Percentiles rank a stretch among this genome's conserved stretches.
Evolutionary conservation across 2,329 filamentous ascomycete species (phyloP).

Genomic region (Hysterium pulicare): DNA sequence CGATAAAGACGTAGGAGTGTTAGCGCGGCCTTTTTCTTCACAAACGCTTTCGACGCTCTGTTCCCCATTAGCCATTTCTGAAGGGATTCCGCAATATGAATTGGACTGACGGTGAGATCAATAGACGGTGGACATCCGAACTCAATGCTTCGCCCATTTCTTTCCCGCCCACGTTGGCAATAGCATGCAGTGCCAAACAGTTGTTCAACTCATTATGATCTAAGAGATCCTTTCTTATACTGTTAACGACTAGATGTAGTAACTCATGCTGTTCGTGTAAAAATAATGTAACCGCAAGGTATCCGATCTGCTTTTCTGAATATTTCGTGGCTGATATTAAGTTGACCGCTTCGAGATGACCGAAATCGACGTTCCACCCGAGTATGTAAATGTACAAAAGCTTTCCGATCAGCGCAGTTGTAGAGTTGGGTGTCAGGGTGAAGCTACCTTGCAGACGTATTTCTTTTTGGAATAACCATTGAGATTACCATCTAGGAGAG

Average conservation of each 20-base stretch:
- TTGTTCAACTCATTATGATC: conserved; percentile 98
- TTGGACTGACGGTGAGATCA: conserved; percentile 84
- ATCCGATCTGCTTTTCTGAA: conserved; percentile 98
- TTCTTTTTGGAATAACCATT: conserved; percentile 99
- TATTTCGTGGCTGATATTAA: conserved; percentile 96
- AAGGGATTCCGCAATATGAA: no score
- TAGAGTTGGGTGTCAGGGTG: neutral
- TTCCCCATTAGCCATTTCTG: conserved; percentile 24
- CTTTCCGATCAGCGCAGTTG: conserved; percentile 35
- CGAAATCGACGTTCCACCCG: conserved; percentile 98
- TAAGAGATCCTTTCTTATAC: conserved; percentile 90
- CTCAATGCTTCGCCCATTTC: conserved; percentile 97
- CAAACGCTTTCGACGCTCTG: conserved; percentile 86
- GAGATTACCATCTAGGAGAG: conserved; percentile 67
- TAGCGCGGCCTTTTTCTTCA: conserved; percentile 97
- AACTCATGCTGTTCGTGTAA: conserved; percentile 96
- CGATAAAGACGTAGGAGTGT: conserved; percentile 91
- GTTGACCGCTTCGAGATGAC: conserved; percentile 96
- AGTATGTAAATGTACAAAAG: conserved; percentile 98
- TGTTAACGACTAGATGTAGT: conserved; percentile 94
- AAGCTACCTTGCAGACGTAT: conserved; percentile 89
- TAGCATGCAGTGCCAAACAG: conserved; percentile 91
- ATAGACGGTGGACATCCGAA: conserved; percentile 82
- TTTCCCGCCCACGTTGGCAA: conserved; percentile 92
- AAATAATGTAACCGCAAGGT: conserved; percentile 94